Base-by-base conservation (phyloP, 1,284 basidiomycete genomes). In the Ceraceosorus bombacis region DNA sequence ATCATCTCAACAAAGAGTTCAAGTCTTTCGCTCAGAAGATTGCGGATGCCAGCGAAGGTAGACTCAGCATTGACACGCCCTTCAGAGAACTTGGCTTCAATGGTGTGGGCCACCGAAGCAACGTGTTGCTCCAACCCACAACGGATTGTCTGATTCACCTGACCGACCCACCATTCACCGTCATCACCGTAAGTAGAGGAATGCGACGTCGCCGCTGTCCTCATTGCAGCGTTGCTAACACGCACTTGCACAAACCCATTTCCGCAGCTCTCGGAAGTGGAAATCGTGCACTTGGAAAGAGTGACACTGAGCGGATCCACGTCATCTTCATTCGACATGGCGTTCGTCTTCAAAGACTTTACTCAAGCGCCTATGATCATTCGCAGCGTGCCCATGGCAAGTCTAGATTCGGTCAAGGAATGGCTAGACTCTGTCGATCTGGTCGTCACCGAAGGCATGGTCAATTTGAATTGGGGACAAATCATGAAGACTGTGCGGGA, bases 41-140 rank as follows among this genome's bases (percentile, higher is more conserved):
- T 60, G 88, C 90, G 1, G 90, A 94, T 71, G 89, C 92, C 6
- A 68, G 58, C 46, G 68, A 89, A 49, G 90, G 93, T 62, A 84
- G 89, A 12, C 80, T 98, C 52, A 93, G 96, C 70, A 85, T 94
- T 49, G 95, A 99, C 77, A 87, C 94, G 72, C 95, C 95, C 0
- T 98, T 96, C 86, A 84, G 93, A 66, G 95, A 99, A 78, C 82
- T 98, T 15, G 92, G 91, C 1, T 99, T 99, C 78, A 89, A 89
- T 71, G 95, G 95, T 80, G 95, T 98, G 10, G 95, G 95, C 0
- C 90, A 89, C 85, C 86, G 94, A 51, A 93, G 89, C 37, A 93
- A 91, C 73, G 95, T 91, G 61, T 86, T 92, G 40, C 82, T 98
- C 55, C 90, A 96, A 70, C 95, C 95, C 0, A 96, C 93, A 5